Base-by-base conservation (phyloP, 768 basidiomycete species). In the Podaxis mareebaensis region DNA sequence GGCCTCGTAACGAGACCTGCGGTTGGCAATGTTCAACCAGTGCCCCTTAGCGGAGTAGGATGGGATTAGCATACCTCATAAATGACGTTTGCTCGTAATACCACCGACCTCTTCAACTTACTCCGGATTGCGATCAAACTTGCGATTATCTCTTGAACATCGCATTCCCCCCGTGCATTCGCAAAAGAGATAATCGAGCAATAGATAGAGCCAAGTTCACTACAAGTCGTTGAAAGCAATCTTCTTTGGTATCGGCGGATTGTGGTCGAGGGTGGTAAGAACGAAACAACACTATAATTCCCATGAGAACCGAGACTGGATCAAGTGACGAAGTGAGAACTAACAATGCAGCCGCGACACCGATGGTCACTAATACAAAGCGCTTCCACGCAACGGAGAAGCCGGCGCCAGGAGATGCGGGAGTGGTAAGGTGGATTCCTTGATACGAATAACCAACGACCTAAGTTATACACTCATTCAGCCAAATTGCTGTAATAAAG, bases 311-410 rank as follows among this genome's bases (percentile, higher is more conserved):
- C 12, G 26, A 15, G 20, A n/a, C 1, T 17, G 22, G 38, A 57
- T 42, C 1, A 46, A 39, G 26, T 22, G 42, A 53, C 22, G 58
- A 22, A 36, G 33, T 57, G 30, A 10, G 3, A 51, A 73, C 83
- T 66, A 73, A 89, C 92, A 91, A 93, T 2, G 93, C 93, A 13
- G 89, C 88, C 4, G 83, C 76, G 17, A 95, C 91, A 0, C 93
- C 93, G 8, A 78, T 78, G 1, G 83, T 76, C 1, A 95, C 93
- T 7, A 91, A 79, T 2, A 90, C 77, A 61, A 91, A 90, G 1
- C 91, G 85, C 53, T 78, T 79, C 91, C 91, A 93, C 17, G 90
- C 85, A n/a, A 94, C 85, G 26, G 79, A 71, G 64, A 83, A 83
- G 1, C 91, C 91, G 57, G 75, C 81, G 15, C 87, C 88, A 49